Evolutionary conservation across 2,329 filamentous ascomycete species (phyloP), one percentile per base, ranked within the genome.

Genomic region (Teratosphaeria pseudoeucalypti): DNA sequence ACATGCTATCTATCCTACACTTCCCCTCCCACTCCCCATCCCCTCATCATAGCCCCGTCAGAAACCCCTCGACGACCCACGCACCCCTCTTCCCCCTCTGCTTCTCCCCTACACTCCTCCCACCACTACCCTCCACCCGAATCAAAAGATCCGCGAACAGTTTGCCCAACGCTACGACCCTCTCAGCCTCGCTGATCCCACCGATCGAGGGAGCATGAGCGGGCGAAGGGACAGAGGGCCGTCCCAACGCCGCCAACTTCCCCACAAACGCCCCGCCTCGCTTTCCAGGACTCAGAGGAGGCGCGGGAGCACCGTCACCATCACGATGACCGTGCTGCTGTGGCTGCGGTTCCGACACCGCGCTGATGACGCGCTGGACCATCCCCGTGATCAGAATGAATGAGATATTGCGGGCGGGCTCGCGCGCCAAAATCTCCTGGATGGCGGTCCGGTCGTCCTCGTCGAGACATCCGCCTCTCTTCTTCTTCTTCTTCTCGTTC

Each of bases 331-430:
- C 37, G 37, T 39, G 5, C 65, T 65, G 32, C 67, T 53, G 57
- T 56, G 57, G 32, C 67, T 53, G 57, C 56, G 57, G 26, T 58
- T 56, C 54, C 29, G 12, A 4, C 57, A 52, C 59, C 14, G 62
- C 62, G 37, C 65, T 64, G 32, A 79, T 75, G 43, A 87, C 78
- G 11, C 81, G 79, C 26, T 80, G 79, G 11, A 96, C 79, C 74
- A 91, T 92, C 9, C 89, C 85, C 0, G 87, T 90, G 16, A 96
- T 77, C 64, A 96, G 91, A 2, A 95, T 88, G 68, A 96, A 95
- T 0, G 88, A 88, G 58, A 96, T 92, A 70, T 90, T 94, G 74
- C 95, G 88, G 56, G 87, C 86, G 0, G 90, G 88, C 0, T 52
- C 27, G 1, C 82, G 78, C 0, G 87, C 82, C 2, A 96, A 80